These are phyloP conservation scores for Bolboschoenoplectus hybrid DNA, from an alignment of 202 grass and related monocot species.

Conservation along the genomic window DNA sequence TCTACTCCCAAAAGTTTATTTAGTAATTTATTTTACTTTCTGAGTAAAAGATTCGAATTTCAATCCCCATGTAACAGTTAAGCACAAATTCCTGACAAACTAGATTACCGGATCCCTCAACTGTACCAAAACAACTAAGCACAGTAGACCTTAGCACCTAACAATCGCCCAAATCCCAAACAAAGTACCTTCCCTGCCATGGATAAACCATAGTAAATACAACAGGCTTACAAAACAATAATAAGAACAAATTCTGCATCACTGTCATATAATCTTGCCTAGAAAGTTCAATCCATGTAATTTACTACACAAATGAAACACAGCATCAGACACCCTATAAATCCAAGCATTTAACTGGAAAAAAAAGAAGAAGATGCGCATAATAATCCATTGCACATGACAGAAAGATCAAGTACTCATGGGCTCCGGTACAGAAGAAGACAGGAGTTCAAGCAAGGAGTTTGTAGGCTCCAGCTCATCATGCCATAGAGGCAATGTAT, in stretches of 20 bases:
- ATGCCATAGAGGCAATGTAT: conserved; percentile 75
- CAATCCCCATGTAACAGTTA: not conserved
- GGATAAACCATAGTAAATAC: not conserved
- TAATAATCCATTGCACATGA: conserved; percentile 5
- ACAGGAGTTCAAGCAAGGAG: conserved; percentile 80
- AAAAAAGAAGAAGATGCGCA: conserved; percentile 9
- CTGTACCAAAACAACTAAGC: not conserved
- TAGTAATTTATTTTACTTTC: not conserved
- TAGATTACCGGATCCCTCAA: not conserved
- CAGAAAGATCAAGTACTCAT: conserved; percentile 53
- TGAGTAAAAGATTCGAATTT: not conserved
- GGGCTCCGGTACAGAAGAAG: conserved; percentile 62
- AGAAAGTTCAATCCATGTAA: conserved; percentile 20
- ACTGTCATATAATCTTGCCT: not conserved
- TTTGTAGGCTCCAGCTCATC: conserved; percentile 75
- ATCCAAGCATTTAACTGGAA: not conserved
- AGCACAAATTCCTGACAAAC: not conserved
- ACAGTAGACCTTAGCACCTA: not conserved
- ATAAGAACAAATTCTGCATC: not conserved
- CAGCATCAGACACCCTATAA: not conserved
- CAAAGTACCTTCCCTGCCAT: not conserved
- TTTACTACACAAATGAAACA: conserved; percentile 20
- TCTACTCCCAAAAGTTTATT: not conserved
- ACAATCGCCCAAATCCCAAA: not conserved
- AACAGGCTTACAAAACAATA: not conserved